Percentiles rank a stretch among this genome's conserved stretches.
Evolutionary conservation across 2,329 filamentous ascomycete genomes (phyloP).

Genomic region (Sphaerulina musiva): DNA sequence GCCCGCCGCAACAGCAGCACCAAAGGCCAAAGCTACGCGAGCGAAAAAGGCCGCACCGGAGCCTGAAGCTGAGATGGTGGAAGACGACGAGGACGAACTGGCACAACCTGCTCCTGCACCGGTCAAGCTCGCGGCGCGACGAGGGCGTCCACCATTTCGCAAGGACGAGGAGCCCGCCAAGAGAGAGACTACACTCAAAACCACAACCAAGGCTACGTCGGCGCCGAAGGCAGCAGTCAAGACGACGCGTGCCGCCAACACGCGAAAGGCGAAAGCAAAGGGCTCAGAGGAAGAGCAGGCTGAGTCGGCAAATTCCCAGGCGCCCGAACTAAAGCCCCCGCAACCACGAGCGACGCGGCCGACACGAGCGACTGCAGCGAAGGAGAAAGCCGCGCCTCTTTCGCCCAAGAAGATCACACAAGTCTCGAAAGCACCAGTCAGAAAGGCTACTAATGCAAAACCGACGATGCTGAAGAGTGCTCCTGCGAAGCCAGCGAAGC

Average conservation of each 20-base stretch:
- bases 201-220: background rate
- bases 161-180: constrained; percentile 12
- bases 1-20: constrained; percentile 9
- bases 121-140: constrained; percentile 10
- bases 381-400: constrained; percentile 25
- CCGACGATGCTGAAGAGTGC: constrained; percentile 9
- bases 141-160: constrained; percentile 10
- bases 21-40: constrained; percentile 17
- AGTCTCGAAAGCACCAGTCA: constrained; percentile 21
- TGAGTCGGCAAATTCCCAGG: background rate
- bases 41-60: constrained; percentile 19
- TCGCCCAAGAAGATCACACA: constrained; percentile 36
- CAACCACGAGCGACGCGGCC: constrained; percentile 17
- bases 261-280: constrained; percentile 9
- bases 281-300: constrained; percentile 7
- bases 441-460: background rate
- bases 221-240: background rate
- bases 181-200: background rate
- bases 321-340: constrained; percentile 3
- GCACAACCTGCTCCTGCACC: constrained; percentile 13
- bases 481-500: constrained; percentile 6
- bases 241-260: background rate
- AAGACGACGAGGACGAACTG: constrained; percentile 16
- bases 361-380: constrained; percentile 22
- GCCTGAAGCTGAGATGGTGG: constrained; percentile 1